These are phyloP conservation scores for Dichomitus squalens DNA, from an alignment of 1,284 basidiomycete species.

Conservation along the genomic window DNA sequence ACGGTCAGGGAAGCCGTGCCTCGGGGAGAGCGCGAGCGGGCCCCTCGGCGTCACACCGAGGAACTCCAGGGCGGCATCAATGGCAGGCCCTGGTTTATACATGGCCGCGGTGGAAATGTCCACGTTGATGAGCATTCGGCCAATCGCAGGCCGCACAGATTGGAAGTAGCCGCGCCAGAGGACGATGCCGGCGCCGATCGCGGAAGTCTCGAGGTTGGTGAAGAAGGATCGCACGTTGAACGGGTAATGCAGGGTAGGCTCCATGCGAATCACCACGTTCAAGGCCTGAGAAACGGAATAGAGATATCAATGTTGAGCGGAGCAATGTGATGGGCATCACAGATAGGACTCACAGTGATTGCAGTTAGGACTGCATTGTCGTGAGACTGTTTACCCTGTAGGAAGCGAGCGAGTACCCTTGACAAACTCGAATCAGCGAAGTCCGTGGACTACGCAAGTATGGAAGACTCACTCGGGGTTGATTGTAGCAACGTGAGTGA, in stretches of 20 bases:
- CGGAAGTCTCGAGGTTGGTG: constrained; percentile 60
- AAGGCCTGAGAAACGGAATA: constrained; percentile 49
- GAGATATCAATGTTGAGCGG: neutral
- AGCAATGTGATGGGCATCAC: neutral
- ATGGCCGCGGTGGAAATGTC: constrained; percentile 79
- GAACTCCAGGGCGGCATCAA: constrained; percentile 61
- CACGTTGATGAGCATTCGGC: constrained; percentile 72
- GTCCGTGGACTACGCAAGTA: neutral
- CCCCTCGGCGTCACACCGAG: constrained; percentile 39
- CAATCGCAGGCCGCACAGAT: constrained; percentile 69
- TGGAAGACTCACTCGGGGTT: constrained; percentile 65
- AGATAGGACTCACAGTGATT: constrained; percentile 54
- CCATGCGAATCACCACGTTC: constrained; percentile 78
- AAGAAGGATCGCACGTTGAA: constrained; percentile 81
- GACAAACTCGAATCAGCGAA: neutral
- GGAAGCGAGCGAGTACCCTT: constrained; percentile 67
- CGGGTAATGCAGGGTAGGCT: constrained; percentile 67
- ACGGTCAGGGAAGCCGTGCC: constrained; percentile 52
- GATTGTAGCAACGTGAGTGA: constrained; percentile 72
- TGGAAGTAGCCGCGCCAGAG: constrained; percentile 80
- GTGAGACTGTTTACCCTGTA: constrained; percentile 65
- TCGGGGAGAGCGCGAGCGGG: constrained; percentile 44
- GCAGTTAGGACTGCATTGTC: constrained; percentile 74
- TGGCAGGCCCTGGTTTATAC: constrained; percentile 58
- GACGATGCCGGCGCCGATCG: constrained; percentile 67